phyloP scores from a whole-genome alignment of 192 early-diverging fungal species.

The Oehlia diaphana region DNA sequence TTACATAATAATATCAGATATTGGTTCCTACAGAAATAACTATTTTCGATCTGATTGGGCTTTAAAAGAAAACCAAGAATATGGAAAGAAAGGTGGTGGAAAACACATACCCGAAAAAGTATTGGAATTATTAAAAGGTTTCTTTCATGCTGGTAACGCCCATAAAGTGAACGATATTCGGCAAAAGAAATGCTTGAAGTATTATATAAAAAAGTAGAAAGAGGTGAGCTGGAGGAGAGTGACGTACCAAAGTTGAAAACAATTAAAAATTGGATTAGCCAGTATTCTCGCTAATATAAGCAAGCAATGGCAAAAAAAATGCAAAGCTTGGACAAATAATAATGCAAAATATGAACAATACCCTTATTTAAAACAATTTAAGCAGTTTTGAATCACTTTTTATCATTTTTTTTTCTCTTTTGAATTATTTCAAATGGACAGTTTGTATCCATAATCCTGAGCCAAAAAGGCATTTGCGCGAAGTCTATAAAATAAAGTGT shows the following conservation, averaged over 20 bases:
- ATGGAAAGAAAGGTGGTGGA: background rate
- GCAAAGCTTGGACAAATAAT: background rate
- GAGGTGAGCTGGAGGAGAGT: background rate
- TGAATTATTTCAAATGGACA: background rate
- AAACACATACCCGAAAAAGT: background rate
- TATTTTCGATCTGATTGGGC: background rate
- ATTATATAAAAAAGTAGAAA: background rate
- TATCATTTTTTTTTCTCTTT: background rate
- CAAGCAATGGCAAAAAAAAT: background rate
- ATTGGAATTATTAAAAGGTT: slow-evolving; percentile 2
- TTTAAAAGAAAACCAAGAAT: slow-evolving; percentile 13
- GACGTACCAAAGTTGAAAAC: background rate
- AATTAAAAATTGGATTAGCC: background rate
- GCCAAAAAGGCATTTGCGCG: background rate
- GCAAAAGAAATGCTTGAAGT: background rate
- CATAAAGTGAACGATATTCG: background rate
- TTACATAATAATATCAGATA: too few relatives aligned
- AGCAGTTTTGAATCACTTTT: background rate
- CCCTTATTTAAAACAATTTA: background rate
- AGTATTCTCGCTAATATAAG: background rate
- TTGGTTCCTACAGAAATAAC: background rate
- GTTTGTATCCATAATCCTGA: background rate
- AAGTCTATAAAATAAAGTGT: background rate
- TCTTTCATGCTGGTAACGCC: background rate
- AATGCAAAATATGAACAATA: background rate